Evolutionary conservation across 1,284 basidiomycete genomes (phyloP).

Genomic region (Omphalotus olearius): DNA sequence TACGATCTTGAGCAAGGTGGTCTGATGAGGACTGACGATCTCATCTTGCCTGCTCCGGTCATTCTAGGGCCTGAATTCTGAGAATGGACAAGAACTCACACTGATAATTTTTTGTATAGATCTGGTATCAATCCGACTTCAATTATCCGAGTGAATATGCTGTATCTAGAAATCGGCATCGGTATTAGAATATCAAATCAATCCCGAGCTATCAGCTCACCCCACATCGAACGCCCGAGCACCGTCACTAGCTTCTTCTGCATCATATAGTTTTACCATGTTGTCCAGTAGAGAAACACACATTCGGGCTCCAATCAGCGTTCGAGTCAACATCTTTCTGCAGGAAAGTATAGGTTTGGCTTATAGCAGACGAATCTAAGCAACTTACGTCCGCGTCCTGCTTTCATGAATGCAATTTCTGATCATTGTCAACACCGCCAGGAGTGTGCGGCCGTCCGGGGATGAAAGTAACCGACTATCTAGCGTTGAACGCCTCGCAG

Average conservation of each 20-base stretch:
- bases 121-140: slow-evolving; percentile 46
- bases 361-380: not conserved
- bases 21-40: slow-evolving; percentile 79
- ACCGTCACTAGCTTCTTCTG: slow-evolving; percentile 54
- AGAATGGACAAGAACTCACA: slow-evolving; percentile 34
- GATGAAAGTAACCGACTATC: slow-evolving; percentile 70
- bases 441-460: slow-evolving; percentile 56
- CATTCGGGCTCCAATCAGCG: slow-evolving; percentile 53
- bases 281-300: slow-evolving; percentile 61
- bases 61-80: slow-evolving; percentile 1
- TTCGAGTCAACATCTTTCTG: slow-evolving; percentile 48
- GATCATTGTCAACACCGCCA: slow-evolving; percentile 67
- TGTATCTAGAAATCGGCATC: slow-evolving; percentile 37
- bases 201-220: slow-evolving; percentile 33
- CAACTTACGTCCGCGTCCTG: slow-evolving; percentile 51
- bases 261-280: slow-evolving; percentile 64
- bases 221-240: slow-evolving; percentile 72
- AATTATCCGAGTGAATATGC: slow-evolving; percentile 49
- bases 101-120: slow-evolving; percentile 44
- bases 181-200: slow-evolving; percentile 6
- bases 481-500: slow-evolving; percentile 17
- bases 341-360: not conserved
- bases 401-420: slow-evolving; percentile 65
- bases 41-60: slow-evolving; percentile 51
- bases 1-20: slow-evolving; percentile 78